phyloP scores from a whole-genome alignment of 2,329 filamentous ascomycete genomes.

The Beauveria caledonica region DNA sequence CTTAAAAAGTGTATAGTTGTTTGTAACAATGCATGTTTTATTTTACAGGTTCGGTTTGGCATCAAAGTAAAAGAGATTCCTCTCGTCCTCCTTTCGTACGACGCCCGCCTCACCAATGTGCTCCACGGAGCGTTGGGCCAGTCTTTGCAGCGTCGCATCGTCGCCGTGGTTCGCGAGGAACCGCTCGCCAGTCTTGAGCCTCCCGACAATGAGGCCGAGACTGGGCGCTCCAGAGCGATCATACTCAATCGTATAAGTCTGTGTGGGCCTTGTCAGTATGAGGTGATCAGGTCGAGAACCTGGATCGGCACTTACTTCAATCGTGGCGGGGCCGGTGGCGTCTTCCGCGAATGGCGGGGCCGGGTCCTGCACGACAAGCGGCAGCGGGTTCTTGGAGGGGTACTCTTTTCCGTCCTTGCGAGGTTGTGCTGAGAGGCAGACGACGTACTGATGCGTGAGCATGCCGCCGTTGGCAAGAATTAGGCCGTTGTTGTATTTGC shows the following conservation, averaged over 20 bases:
- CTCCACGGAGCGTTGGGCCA: constrained; percentile 15
- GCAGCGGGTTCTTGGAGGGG: constrained; percentile 13
- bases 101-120: constrained; percentile 16
- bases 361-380: constrained; percentile 1
- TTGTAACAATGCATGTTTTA: not conserved
- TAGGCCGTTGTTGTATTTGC: constrained; percentile 40
- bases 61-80: constrained; percentile 16
- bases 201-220: constrained; percentile 18
- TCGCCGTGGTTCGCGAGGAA: constrained; percentile 23
- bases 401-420: constrained; percentile 13
- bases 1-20: not conserved
- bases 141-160: constrained; percentile 12
- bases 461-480: constrained; percentile 59
- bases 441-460: constrained; percentile 55
- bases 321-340: constrained; percentile 17
- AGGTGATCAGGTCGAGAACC: not conserved
- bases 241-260: constrained; percentile 27
- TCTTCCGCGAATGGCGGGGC: constrained; percentile 14
- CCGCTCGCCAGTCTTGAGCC: constrained; percentile 16
- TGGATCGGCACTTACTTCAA: constrained; percentile 18
- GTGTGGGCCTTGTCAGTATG: constrained; percentile 8
- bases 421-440: constrained; percentile 46
- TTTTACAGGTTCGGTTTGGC: constrained; percentile 13
- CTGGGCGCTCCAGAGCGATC: constrained; percentile 16
- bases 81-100: constrained; percentile 7